These are phyloP conservation scores for Ulmus americana DNA, from an alignment of 331 rosid genomes.

Conservation along the genomic window DNA sequence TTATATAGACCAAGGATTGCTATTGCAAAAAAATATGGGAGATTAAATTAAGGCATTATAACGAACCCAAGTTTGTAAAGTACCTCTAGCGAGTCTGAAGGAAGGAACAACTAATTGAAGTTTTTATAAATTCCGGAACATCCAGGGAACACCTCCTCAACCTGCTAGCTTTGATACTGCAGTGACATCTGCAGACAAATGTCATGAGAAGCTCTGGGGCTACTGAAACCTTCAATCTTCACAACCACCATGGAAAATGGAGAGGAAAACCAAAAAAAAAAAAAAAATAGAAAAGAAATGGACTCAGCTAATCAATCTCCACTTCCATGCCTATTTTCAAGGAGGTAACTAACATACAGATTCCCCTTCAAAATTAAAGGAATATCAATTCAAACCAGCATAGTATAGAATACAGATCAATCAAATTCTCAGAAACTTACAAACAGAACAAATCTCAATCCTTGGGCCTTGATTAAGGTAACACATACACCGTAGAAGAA, in stretches of 20 bases:
- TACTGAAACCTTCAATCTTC: conserved; percentile 38
- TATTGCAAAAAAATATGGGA: conserved; percentile 9
- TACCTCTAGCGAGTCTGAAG: conserved; percentile 78
- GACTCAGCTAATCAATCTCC: conserved; percentile 20
- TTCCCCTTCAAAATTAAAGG: not conserved
- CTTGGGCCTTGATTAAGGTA: not conserved
- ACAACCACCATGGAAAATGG: conserved; percentile 29
- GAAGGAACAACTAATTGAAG: conserved; percentile 69
- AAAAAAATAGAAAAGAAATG: conserved; percentile 10
- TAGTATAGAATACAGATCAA: not conserved
- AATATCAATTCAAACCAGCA: conserved; percentile 2
- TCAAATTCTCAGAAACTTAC: conserved; percentile 4
- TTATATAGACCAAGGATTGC: not conserved
- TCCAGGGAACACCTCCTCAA: conserved; percentile 75
- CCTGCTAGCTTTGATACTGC: conserved; percentile 98
- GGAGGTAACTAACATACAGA: conserved; percentile 15
- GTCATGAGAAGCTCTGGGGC: conserved; percentile 52
- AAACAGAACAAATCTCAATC: not conserved
- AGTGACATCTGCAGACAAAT: conserved; percentile 79
- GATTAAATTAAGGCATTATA: conserved; percentile 21
- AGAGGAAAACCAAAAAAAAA: not conserved
- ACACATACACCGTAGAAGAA: not conserved
- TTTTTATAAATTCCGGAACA: conserved; percentile 49
- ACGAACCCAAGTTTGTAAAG: conserved; percentile 57
- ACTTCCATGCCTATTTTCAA: conserved; percentile 5